phyloP scores from a whole-genome alignment of 2,329 filamentous ascomycete genomes.

The Xylariaceae sp. region DNA sequence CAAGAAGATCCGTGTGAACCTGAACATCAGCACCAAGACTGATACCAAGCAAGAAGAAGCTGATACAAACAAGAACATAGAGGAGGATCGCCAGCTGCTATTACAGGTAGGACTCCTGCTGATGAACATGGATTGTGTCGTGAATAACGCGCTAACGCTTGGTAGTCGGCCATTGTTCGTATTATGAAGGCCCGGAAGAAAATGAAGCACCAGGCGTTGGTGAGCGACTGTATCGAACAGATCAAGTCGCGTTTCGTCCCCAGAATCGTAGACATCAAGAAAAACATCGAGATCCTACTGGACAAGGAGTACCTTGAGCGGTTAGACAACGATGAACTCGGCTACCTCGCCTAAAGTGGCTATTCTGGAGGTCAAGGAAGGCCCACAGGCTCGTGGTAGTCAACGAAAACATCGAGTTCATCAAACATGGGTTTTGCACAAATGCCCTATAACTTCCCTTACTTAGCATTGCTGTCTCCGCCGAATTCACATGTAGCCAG shows the following conservation, averaged over 20 bases:
- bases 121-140: no score
- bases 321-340: conserved; percentile 86
- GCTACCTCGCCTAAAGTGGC: conserved; percentile 75
- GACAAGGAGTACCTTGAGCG: conserved; percentile 99
- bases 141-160: conserved; percentile 8
- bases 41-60: conserved; percentile 95
- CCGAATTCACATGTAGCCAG: no score
- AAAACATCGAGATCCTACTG: conserved; percentile 96
- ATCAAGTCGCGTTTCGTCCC: conserved; percentile 90
- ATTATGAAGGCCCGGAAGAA: conserved; percentile 99
- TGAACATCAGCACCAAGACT: conserved; percentile 90
- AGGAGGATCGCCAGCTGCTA: conserved; percentile 93
- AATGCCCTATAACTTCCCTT: no score
- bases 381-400: no score
- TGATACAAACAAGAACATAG: conserved; percentile 98
- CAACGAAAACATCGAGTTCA: no score
- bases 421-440: no score
- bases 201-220: conserved; percentile 94
- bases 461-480: no score
- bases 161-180: conserved; percentile 90
- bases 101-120: conserved; percentile 63
- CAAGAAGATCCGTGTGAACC: conserved; percentile 96
- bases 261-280: conserved; percentile 95
- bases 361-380: background rate
- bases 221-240: conserved; percentile 92